Evolutionary conservation across 768 basidiomycete species (phyloP).

Genomic region (Daedaleopsis sinensis): DNA sequence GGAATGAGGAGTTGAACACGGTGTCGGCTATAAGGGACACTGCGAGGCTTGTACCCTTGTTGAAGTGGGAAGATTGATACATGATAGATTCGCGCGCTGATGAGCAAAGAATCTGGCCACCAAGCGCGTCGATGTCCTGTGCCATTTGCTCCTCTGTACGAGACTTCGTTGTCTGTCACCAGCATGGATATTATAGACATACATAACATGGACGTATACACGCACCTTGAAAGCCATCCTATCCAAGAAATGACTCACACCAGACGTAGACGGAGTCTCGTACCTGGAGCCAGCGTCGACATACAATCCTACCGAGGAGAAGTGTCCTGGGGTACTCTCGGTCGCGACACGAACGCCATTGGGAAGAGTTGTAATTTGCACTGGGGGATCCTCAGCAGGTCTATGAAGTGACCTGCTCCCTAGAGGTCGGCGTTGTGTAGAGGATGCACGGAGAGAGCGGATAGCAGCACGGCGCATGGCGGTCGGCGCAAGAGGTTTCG

Average conservation of each 20-base stretch:
- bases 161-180: slow-evolving; percentile 68
- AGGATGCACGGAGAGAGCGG: slow-evolving; percentile 5
- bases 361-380: slow-evolving; percentile 80
- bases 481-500: slow-evolving; percentile 5
- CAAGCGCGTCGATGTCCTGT: slow-evolving; percentile 76
- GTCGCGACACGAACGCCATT: slow-evolving; percentile 94
- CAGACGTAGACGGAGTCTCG: slow-evolving; percentile 72
- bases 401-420: background rate
- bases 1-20: slow-evolving; percentile 75
- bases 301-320: slow-evolving; percentile 91
- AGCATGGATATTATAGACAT: background rate
- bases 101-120: slow-evolving; percentile 90
- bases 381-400: slow-evolving; percentile 32
- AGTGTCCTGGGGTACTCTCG: slow-evolving; percentile 89
- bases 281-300: slow-evolving; percentile 93
- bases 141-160: slow-evolving; percentile 81
- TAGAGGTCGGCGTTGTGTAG: slow-evolving; percentile 2
- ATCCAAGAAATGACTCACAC: slow-evolving; percentile 91
- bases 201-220: slow-evolving; percentile 1
- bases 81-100: slow-evolving; percentile 93
- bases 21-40: slow-evolving; percentile 92
- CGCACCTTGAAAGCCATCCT: slow-evolving; percentile 95
- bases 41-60: slow-evolving; percentile 77
- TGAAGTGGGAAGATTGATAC: slow-evolving; percentile 97
- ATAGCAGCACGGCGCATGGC: slow-evolving; percentile 28